Evolutionary conservation across 352 stramenopile species (phyloP).

Genomic region (Pythium volutum): DNA sequence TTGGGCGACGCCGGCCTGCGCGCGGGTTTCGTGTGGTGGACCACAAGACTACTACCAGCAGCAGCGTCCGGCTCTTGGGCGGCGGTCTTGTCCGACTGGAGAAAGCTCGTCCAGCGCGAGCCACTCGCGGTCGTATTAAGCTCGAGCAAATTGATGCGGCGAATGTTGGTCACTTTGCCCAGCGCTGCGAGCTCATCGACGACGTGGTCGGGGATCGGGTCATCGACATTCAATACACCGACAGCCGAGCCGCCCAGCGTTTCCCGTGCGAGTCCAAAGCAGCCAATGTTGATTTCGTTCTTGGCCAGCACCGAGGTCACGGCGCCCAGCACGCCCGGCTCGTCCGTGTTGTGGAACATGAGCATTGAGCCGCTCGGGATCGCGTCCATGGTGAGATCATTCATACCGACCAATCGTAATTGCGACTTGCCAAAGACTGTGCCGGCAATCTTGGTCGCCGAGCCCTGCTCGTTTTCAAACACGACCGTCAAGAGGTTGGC

Average conservation of each 20-base stretch:
- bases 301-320: conserved; percentile 93
- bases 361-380: conserved; percentile 89
- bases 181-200: conserved; percentile 78
- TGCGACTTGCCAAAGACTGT: conserved; percentile 89
- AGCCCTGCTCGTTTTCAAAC: conserved; percentile 87
- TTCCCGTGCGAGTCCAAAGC: conserved; percentile 87
- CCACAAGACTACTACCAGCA: conserved; percentile 30
- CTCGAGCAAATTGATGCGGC: conserved; percentile 82
- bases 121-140: conserved; percentile 49
- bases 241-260: conserved; percentile 62
- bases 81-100: conserved; percentile 42
- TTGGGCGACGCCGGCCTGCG: conserved; percentile 87
- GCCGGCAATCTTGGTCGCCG: conserved; percentile 78
- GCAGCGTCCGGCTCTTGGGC: conserved; percentile 1
- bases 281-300: conserved; percentile 94
- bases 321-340: conserved; percentile 91
- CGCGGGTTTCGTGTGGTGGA: conserved; percentile 62
- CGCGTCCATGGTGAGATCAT: conserved; percentile 84
- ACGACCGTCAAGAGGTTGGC: conserved; percentile 91
- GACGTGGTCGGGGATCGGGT: conserved; percentile 80
- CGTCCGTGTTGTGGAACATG: conserved; percentile 94
- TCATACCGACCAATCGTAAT: conserved; percentile 85
- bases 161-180: conserved; percentile 78
- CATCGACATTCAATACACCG: conserved; percentile 88
- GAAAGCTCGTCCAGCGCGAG: conserved; percentile 54